Evolutionary conservation across 768 basidiomycete species (phyloP).

Genomic region (Saitozyma podzolica): DNA sequence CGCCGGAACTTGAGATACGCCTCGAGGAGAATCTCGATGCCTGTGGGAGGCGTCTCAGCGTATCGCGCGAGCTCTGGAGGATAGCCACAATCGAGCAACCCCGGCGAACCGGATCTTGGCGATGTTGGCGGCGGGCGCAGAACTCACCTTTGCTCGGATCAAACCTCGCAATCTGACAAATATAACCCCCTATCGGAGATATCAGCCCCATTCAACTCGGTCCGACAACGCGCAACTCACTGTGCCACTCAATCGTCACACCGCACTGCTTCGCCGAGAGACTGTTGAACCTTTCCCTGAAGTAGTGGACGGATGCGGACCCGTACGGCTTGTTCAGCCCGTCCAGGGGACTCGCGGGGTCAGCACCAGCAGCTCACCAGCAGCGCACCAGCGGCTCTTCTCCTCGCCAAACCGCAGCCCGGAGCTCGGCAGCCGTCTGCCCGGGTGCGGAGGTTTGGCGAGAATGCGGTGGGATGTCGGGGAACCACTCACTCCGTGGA

Average conservation of each 20-base stretch:
- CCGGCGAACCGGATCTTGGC: no score
- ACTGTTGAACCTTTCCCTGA: constrained; percentile 46
- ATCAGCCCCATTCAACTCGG: constrained; percentile 1
- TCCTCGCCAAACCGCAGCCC: no score
- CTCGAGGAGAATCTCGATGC: constrained; percentile 57
- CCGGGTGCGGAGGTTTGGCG: no score
- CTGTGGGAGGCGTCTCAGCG: constrained; percentile 11
- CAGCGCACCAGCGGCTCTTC: not conserved
- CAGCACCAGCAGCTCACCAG: not conserved
- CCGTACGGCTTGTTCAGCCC: constrained; percentile 87
- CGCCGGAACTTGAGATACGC: constrained; percentile 82
- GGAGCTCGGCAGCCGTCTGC: no score
- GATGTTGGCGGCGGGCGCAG: no score
- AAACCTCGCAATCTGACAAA: constrained; percentile 91
- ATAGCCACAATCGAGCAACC: no score
- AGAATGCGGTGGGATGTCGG: not conserved
- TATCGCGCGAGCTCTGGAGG: no score
- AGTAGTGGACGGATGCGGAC: constrained; percentile 34
- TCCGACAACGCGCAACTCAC: constrained; percentile 36
- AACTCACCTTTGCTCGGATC: constrained; percentile 82
- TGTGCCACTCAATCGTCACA: constrained; percentile 53
- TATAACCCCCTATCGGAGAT: constrained; percentile 58
- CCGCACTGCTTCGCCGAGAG: constrained; percentile 48
- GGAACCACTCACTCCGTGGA: constrained; percentile 27
- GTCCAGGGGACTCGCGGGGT: constrained; percentile 62